phyloP scores from a whole-genome alignment of 1,284 basidiomycete genomes.

The Moesziomyces antarcticus region DNA sequence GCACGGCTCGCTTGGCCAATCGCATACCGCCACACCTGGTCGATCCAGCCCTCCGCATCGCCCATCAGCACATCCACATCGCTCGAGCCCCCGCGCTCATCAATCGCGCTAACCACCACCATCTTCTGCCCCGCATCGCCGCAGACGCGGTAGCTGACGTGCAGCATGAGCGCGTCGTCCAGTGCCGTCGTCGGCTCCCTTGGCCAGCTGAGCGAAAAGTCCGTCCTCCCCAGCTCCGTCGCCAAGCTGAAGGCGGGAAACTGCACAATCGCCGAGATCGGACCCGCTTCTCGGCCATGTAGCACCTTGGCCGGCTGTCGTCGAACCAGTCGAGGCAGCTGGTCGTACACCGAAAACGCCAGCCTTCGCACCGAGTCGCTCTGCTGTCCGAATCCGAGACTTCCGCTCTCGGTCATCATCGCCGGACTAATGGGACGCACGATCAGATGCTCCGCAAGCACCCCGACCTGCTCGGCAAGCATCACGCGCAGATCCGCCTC shows the following conservation, averaged over 20 bases:
- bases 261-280: conserved; percentile 36
- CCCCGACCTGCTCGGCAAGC: conserved; percentile 41
- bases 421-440: conserved; percentile 34
- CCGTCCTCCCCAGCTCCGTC: conserved; percentile 4
- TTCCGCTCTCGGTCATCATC: conserved; percentile 43
- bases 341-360: conserved; percentile 50
- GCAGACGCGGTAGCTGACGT: conserved; percentile 37
- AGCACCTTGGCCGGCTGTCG: conserved; percentile 42
- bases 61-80: conserved; percentile 14
- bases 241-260: conserved; percentile 49
- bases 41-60: conserved; percentile 26
- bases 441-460: conserved; percentile 39
- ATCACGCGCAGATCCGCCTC: conserved; percentile 36
- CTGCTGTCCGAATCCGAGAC: conserved; percentile 28
- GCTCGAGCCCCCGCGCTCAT: conserved; percentile 42
- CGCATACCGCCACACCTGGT: conserved; percentile 43
- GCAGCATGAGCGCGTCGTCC: conserved; percentile 43
- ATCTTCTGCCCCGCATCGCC: conserved; percentile 4
- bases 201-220: conserved; percentile 21
- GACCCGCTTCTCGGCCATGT: conserved; percentile 30
- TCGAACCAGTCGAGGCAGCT: conserved; percentile 36
- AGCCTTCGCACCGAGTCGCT: conserved; percentile 23
- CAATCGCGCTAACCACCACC: conserved; percentile 46
- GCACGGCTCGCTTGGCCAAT: conserved; percentile 38
- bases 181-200: conserved; percentile 20